Evolutionary conservation across 1,284 basidiomycete species (phyloP), one percentile per base, ranked within the genome.

Genomic region (Schizophyllum commune): DNA sequence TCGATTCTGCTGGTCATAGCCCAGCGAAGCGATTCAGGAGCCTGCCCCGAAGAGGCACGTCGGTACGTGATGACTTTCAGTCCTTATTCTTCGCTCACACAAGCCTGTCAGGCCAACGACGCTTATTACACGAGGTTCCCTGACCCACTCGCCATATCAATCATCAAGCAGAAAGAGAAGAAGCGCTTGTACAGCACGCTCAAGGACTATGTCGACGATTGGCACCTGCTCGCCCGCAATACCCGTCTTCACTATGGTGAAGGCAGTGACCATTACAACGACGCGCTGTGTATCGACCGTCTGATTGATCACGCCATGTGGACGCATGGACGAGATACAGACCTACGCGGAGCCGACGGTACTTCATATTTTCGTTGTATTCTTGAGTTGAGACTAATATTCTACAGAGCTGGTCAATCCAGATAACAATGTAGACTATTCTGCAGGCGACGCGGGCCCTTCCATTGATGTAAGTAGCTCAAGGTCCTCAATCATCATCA

Each of bases 201-300:
- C 15, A 27, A 1, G 2, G 33, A 63, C 11, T 63, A 63, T 51
- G 56, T 47, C 1, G 47, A 51, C 2, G 61, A n/a, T 6, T 62
- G 61, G 58, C 53, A 60, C 32, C 59, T 57, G 7, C 19, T 63
- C 17, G 61, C 61, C 33, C 17, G 34, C 51, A 63, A 63, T 32
- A 55, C 60, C 1, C 51, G 33, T 4, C 19, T 32, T 33, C 61
- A 57, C 55, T 61, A 63, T 39, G 4, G 11, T 1, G 39, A 51
- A 0, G 58, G 56, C 1, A 61, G 60, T 4, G 39, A 59, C 17
- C 20, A 61, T 0, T 61, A 57, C 56, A 9, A 55, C 13, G 62
- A 63, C 32, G 59, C 62, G 1, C 51, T 22, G 4, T 20, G 58
- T 47, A 51, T 63, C 9, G 54, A 58, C 32, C 13, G 47, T 7